These are phyloP conservation scores for Diplotaxis tenuifolia DNA, from an alignment of 345 rosid genomes.

Conservation along the genomic window DNA sequence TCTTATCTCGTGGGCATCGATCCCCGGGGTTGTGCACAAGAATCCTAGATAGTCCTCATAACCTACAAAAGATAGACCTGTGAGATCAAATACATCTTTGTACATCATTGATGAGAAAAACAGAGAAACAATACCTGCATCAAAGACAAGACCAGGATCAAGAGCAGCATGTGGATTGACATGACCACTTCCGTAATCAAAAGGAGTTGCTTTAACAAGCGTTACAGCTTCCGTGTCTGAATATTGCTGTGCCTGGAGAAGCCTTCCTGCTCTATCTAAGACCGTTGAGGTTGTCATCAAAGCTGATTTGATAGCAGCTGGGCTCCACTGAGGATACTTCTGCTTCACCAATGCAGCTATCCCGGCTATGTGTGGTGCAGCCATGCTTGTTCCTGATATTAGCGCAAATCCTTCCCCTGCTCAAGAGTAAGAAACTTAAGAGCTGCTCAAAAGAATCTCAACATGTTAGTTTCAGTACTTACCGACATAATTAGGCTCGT, in stretches of 20 bases:
- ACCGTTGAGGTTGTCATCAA: conserved; percentile 89
- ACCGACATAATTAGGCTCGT: conserved; percentile 87
- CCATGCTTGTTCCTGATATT: conserved; percentile 99
- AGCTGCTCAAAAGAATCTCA: neutral
- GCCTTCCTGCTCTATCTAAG: conserved; percentile 87
- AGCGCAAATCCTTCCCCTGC: conserved; percentile 97
- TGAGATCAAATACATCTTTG: conserved; percentile 13
- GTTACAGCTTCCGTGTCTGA: conserved; percentile 81
- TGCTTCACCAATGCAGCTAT: conserved; percentile 98
- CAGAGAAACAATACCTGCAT: conserved; percentile 53
- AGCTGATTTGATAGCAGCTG: conserved; percentile 95
- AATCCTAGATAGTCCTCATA: conserved; percentile 90
- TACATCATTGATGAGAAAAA: neutral
- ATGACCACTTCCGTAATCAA: conserved; percentile 97
- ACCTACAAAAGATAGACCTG: conserved; percentile 43
- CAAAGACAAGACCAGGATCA: conserved; percentile 94
- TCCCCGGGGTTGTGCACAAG: conserved; percentile 93
- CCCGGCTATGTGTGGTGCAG: conserved; percentile 99
- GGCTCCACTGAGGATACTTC: conserved; percentile 94
- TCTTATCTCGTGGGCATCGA: conserved; percentile 64
- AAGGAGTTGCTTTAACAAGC: conserved; percentile 83
- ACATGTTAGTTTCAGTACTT: conserved; percentile 25
- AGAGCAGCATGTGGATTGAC: conserved; percentile 93
- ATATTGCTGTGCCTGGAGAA: conserved; percentile 88
- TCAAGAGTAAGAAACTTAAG: conserved; percentile 24